These are phyloP conservation scores for Candida succiphila DNA, from an alignment of 805 yeast species.

Conservation along the genomic window DNA sequence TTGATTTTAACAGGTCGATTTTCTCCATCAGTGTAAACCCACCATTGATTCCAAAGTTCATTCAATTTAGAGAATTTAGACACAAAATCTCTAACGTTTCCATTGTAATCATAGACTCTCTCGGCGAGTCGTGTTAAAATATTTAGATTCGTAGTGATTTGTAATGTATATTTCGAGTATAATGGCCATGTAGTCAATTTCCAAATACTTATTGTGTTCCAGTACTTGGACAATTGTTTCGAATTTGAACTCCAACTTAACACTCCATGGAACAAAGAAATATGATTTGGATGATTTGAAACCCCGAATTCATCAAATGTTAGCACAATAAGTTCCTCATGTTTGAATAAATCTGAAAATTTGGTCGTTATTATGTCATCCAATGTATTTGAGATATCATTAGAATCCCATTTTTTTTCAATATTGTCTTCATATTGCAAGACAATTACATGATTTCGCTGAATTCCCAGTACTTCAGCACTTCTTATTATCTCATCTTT, in stretches of 20 bases:
- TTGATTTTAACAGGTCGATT: no score
- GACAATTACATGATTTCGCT: slow-evolving; percentile 29
- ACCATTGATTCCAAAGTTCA: no score
- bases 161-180: slow-evolving; percentile 38
- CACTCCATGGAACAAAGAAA: slow-evolving; percentile 46
- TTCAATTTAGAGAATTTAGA: not conserved
- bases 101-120: not conserved
- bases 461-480: slow-evolving; percentile 43
- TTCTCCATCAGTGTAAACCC: no score
- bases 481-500: slow-evolving; percentile 47
- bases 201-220: slow-evolving; percentile 9
- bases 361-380: slow-evolving; percentile 3
- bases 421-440: slow-evolving; percentile 62
- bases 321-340: slow-evolving; percentile 32
- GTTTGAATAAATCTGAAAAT: not conserved
- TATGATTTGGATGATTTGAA: slow-evolving; percentile 84
- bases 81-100: not conserved
- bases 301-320: slow-evolving; percentile 83
- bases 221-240: not conserved
- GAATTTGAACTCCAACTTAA: not conserved
- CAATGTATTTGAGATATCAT: slow-evolving; percentile 30
- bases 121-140: not conserved
- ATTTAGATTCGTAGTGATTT: slow-evolving; percentile 26
- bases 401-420: slow-evolving; percentile 51
- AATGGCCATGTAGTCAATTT: slow-evolving; percentile 23